phyloP scores from a whole-genome alignment of 2,329 filamentous ascomycete species.

The Trichoderma sp. region DNA sequence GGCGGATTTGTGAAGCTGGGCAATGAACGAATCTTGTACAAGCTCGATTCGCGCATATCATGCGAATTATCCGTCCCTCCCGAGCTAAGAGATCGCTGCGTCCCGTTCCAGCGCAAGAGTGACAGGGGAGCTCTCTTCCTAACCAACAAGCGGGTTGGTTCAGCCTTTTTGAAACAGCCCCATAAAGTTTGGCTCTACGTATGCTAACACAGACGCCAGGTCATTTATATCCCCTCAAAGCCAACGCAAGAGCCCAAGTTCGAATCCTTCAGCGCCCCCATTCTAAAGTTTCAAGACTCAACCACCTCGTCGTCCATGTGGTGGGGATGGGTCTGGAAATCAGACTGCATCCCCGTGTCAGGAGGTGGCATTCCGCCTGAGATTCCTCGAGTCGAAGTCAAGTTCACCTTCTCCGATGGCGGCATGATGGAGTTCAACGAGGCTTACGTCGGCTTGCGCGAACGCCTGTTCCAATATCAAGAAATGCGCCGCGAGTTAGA shows the following conservation, averaged over 20 bases:
- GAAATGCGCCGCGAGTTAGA: conserved; percentile 73
- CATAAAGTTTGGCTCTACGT: conserved; percentile 2
- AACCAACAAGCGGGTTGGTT: conserved; percentile 79
- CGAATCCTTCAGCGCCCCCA: conserved; percentile 86
- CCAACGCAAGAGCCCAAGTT: conserved; percentile 64
- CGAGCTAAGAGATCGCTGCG: conserved; percentile 61
- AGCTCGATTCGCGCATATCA: conserved; percentile 76
- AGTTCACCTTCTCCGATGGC: conserved; percentile 89
- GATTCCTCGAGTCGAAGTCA: conserved; percentile 75
- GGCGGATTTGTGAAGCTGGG: conserved; percentile 81
- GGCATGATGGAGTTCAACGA: conserved; percentile 91
- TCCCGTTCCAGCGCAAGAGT: conserved; percentile 71
- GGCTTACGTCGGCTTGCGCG: conserved; percentile 81
- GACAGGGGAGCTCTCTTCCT: conserved; percentile 77
- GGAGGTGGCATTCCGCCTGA: conserved; percentile 81
- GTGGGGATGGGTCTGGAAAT: conserved; percentile 92
- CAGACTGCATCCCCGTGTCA: conserved; percentile 76
- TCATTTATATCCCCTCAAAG: conserved; percentile 82
- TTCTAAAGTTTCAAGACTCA: conserved; percentile 84
- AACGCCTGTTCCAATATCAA: conserved; percentile 78
- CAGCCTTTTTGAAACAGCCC: not conserved
- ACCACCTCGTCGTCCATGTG: conserved; percentile 81
- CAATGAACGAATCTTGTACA: conserved; percentile 80
- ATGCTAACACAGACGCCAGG: conserved; percentile 41
- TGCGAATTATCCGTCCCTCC: conserved; percentile 74